Evolutionary conservation across 192 early-diverging fungal species (phyloP), one percentile per base, ranked within the genome.

Genomic region (Coemansia nantahalensis): DNA sequence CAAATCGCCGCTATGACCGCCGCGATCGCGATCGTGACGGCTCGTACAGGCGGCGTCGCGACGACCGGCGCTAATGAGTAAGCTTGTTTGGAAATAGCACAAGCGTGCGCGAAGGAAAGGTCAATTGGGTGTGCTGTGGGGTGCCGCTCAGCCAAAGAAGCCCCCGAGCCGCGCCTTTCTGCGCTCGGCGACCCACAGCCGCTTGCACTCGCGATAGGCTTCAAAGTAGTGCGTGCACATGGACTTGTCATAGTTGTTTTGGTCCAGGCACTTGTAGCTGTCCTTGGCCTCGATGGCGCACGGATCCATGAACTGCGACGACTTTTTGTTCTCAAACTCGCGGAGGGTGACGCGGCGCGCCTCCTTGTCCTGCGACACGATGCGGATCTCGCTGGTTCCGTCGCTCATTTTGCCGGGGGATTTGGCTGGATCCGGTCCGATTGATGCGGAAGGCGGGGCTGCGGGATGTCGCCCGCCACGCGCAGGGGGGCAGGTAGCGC

Each of bases 121-220:
- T n/a, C n/a, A n/a, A n/a, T n/a, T 7, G 13, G 18, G 14, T 3
- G 30, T 48, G 8, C 32, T 48, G 15, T 24, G 10, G 32, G n/a
- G n/a, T n/a, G n/a, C 26, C 26, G 26, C 10, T 17, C 17, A 30
- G 12, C 31, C 35, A 4, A 14, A 52, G 18, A 41, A 18, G 1
- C 37, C 54, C 11, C 16, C 28, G 14, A 45, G 39, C 19, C 58
- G 44, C 16, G 65, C 61, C 16, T 43, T 54, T 50, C 54, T 59
- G 39, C 61, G 65, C 39, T 65, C 67, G 5, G 53, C 51, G 17
- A 78, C 42, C 67, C 67, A 78, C 45, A 59, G 48, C 22, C 56
- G 43, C 56, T 78, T 78, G 59, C 75, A 78, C 18, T 78, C 68
- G 21, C 58, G 46, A 45, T 78, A 78, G 3, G 62, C 62, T 2